phyloP scores from a whole-genome alignment of 345 rosid genomes.

The Sonneratia alba region DNA sequence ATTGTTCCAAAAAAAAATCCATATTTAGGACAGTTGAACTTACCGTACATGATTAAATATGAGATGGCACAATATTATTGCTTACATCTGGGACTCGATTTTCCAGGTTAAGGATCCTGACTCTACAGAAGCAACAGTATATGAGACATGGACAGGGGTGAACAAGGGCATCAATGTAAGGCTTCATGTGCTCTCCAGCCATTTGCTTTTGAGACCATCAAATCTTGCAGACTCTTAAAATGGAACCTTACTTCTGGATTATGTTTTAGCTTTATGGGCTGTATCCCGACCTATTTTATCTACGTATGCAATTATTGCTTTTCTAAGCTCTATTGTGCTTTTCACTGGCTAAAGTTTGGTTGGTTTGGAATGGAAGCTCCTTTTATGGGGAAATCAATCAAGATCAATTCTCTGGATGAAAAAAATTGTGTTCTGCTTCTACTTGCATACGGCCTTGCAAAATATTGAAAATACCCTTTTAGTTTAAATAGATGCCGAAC shows the following conservation, averaged over 20 bases:
- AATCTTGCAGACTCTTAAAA: background rate
- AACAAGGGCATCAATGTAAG: slow-evolving; percentile 36
- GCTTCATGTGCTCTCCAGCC: background rate
- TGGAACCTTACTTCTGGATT: background rate
- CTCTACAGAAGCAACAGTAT: slow-evolving; percentile 38
- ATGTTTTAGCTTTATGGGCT: background rate
- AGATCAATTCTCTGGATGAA: background rate
- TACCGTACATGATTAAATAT: background rate
- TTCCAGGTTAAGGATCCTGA: slow-evolving; percentile 82
- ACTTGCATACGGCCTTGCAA: background rate
- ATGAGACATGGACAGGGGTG: slow-evolving; percentile 49
- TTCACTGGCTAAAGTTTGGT: background rate
- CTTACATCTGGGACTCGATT: background rate
- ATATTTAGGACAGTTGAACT: background rate
- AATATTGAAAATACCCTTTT: background rate
- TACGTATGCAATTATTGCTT: background rate
- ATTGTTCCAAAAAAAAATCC: too few species aligned
- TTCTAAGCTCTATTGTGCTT: background rate
- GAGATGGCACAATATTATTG: background rate
- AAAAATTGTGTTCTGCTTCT: background rate
- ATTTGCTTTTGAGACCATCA: background rate
- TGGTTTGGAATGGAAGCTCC: background rate
- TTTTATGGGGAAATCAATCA: background rate
- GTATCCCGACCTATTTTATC: background rate
- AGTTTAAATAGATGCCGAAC: background rate